Percentiles rank a stretch among this genome's conserved stretches.
phyloP scores from a whole-genome alignment of 768 basidiomycete genomes.

The Russula sp. region DNA sequence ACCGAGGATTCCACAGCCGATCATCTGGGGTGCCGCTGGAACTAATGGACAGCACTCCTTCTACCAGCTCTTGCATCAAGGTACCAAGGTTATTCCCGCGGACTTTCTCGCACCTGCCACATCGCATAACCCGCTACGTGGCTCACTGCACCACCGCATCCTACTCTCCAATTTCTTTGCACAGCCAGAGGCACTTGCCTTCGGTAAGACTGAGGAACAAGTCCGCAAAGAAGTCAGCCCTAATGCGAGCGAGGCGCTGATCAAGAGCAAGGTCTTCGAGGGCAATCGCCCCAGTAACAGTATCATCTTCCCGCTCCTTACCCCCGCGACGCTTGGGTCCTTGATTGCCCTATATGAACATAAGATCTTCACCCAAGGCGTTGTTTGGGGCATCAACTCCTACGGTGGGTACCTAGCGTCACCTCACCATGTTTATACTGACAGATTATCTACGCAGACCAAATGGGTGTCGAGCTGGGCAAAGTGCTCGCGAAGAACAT shows the following conservation, averaged over 20 bases:
- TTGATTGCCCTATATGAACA: conserved; percentile 93
- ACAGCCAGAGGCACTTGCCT: conserved; percentile 94
- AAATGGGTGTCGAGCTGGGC: conserved; percentile 99
- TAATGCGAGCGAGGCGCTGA: conserved; percentile 70
- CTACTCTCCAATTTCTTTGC: conserved; percentile 97
- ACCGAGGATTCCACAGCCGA: conserved; percentile 49
- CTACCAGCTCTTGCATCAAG: conserved; percentile 96
- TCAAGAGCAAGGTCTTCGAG: conserved; percentile 97
- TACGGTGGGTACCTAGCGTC: conserved; percentile 52
- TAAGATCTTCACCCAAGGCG: conserved; percentile 98
- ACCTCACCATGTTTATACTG: not conserved
- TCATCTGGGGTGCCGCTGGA: conserved; percentile 98
- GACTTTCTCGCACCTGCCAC: conserved; percentile 91
- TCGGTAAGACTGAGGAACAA: conserved; percentile 91
- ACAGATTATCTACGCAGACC: conserved; percentile 45
- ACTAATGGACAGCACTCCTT: conserved; percentile 99
- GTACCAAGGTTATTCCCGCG: conserved; percentile 84
- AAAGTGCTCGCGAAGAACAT: conserved; percentile 98
- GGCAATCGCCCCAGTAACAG: conserved; percentile 97
- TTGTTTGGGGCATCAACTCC: conserved; percentile 97
- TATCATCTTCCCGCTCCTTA: conserved; percentile 89
- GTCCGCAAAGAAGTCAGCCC: conserved; percentile 61
- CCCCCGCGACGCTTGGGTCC: conserved; percentile 82
- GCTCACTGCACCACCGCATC: conserved; percentile 94
- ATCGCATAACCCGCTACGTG: conserved; percentile 77